Base-by-base conservation (phyloP, 257 asterid genomes). In the Leonotis leonurus region DNA sequence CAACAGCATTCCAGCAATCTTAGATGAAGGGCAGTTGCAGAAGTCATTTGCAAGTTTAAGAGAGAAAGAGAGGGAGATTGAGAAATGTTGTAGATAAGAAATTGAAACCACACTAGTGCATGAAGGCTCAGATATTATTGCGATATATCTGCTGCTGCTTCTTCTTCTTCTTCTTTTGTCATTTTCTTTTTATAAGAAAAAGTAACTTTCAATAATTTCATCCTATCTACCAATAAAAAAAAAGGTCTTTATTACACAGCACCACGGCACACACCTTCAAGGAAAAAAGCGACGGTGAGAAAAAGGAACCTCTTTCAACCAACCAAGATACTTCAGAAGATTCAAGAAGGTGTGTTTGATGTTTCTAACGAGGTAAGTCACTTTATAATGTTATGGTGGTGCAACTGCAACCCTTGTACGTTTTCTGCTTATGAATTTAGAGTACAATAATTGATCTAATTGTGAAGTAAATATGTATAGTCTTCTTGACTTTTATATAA, bases 331-430 rank as follows among this genome's bases (percentile, higher is more conserved):
- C 94, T 80, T 68, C 76, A 83, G 76, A 87, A 84, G 73, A 87
- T 87, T 64, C 82, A 87, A 60, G 90, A 84, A 53, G 93, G 95
- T 5, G 86, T 87, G 7, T 74, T 82, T 68, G 90, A 85, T 52
- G 87, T 83, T 14, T 85, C 94, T 20, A 83, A 82, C 7, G 95
- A 88, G 85, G 96, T 84, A 70, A 80, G 55, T 53, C 60, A 45
- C 40, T n/a, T n/a, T n/a, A n/a, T 16, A 36, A 46, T 3, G n/a
- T 6, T 70, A 40, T 4, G 27, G 49, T 41, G 51, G 16, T 17
- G 57, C 29, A 39, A 40, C 46, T n/a, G n/a, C n/a, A n/a, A n/a
- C n/a, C n/a, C n/a, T n/a, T n/a, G n/a, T n/a, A n/a, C n/a, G n/a
- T n/a, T n/a, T n/a, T n/a, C n/a, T n/a, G n/a, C n/a, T n/a, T n/a